phyloP scores from a whole-genome alignment of 2,329 filamentous ascomycete genomes.

The Botryotinia calthae region DNA sequence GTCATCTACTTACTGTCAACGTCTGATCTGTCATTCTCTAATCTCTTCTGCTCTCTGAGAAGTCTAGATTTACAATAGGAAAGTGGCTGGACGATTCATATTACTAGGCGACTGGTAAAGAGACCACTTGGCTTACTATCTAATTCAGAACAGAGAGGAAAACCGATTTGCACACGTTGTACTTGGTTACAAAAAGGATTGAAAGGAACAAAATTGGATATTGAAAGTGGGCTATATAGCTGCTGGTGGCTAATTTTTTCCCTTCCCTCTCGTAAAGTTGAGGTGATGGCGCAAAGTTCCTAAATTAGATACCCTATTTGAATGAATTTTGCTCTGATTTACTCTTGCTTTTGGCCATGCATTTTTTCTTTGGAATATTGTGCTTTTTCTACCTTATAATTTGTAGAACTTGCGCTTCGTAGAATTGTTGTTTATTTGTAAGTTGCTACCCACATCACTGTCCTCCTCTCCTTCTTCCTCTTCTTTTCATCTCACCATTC shows the following conservation, averaged over 20 bases:
- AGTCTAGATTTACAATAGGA: rapidly evolving
- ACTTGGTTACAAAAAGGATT: neutral
- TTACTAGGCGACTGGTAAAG: neutral
- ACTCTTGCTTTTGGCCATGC: neutral
- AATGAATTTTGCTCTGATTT: neutral
- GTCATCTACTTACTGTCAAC: neutral
- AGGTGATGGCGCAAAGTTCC: rapidly evolving
- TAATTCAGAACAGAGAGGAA: neutral
- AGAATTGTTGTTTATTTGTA: neutral
- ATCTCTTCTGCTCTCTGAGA: rapidly evolving
- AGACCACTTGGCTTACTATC: neutral
- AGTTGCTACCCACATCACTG: neutral
- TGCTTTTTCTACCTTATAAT: neutral
- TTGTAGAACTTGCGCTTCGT: neutral
- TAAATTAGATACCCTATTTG: neutral
- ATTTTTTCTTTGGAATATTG: neutral
- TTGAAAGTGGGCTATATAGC: neutral
- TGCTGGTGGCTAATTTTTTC: neutral
- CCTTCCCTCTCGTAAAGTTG: neutral
- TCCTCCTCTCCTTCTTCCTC: neutral
- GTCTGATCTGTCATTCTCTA: rapidly evolving
- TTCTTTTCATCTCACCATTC: neutral
- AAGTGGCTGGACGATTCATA: neutral
- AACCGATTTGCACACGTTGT: neutral
- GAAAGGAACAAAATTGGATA: neutral